phyloP scores from a whole-genome alignment of 116 monocot genomes.

The Phalaenopsis hybrid region DNA sequence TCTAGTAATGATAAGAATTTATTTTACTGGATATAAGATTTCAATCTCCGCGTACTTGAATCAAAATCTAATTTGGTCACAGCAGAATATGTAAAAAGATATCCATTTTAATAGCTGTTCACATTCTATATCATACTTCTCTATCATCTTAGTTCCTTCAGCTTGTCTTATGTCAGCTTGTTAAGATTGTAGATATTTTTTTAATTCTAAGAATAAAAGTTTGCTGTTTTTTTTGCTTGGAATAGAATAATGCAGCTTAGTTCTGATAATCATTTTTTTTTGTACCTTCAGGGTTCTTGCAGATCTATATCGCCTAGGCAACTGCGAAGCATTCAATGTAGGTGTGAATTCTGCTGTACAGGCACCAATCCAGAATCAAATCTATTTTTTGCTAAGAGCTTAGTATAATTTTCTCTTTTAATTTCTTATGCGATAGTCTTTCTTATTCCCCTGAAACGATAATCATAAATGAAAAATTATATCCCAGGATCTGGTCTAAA shows the following conservation, averaged over 20 bases:
- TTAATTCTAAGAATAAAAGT: not conserved
- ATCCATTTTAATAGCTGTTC: not conserved
- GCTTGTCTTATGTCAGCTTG: not conserved
- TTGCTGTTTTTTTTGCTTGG: not conserved
- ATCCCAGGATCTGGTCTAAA: not conserved
- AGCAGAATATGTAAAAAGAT: not conserved
- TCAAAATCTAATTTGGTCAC: not conserved
- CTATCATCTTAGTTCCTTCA: too few species aligned
- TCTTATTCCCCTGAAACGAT: not conserved
- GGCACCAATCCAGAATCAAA: not conserved
- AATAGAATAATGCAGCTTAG: not conserved
- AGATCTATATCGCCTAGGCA: constrained; percentile 67
- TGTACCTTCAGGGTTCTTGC: constrained; percentile 59
- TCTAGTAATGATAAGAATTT: not conserved
- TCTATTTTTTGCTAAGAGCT: not conserved
- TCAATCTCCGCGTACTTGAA: not conserved
- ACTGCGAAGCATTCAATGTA: constrained; percentile 94
- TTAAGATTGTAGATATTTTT: not conserved
- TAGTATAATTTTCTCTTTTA: not conserved
- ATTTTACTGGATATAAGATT: too few species aligned
- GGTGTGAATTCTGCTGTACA: constrained; percentile 43
- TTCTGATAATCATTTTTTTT: constrained; percentile 4
- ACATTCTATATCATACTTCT: not conserved
- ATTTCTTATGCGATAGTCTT: constrained; percentile 4
- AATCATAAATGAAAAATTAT: not conserved